Conservation (phyloP, 441 rosid species). For the Gossypium schwendimanii region DNA sequence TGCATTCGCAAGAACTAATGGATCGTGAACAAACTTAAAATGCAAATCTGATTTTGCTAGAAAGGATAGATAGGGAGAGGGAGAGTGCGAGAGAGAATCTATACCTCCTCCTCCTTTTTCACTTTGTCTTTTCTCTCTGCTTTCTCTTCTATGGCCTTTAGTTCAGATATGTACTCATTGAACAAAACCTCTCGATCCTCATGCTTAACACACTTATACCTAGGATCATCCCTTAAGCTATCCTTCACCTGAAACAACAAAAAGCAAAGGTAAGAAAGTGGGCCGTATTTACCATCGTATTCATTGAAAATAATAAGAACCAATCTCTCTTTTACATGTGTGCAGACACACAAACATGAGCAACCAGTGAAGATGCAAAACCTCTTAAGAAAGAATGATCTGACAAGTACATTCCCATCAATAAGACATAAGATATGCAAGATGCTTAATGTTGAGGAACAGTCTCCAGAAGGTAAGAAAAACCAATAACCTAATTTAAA, state of each 20-base stretch:
- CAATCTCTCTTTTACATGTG: background rate
- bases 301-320: background rate
- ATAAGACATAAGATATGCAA: background rate
- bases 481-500: background rate
- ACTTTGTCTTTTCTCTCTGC: constrained; percentile 62
- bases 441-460: constrained; percentile 6
- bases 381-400: background rate
- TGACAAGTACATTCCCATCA: background rate
- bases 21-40: background rate
- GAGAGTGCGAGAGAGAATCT: constrained; percentile 1
- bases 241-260: constrained; percentile 68
- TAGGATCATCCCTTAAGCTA: constrained; percentile 70
- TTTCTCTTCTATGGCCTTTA: constrained; percentile 64
- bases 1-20: background rate
- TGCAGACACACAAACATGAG: background rate
- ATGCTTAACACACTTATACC: constrained; percentile 70
- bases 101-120: constrained; percentile 82
- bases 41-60: background rate
- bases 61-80: background rate
- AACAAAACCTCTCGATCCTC: constrained; percentile 81
- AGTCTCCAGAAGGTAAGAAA: background rate
- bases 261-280: background rate
- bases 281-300: background rate
- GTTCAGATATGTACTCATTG: constrained; percentile 64
- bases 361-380: background rate